Conservation (phyloP, 176 grass and related monocot species). For the Tuctoria greenei region DNA sequence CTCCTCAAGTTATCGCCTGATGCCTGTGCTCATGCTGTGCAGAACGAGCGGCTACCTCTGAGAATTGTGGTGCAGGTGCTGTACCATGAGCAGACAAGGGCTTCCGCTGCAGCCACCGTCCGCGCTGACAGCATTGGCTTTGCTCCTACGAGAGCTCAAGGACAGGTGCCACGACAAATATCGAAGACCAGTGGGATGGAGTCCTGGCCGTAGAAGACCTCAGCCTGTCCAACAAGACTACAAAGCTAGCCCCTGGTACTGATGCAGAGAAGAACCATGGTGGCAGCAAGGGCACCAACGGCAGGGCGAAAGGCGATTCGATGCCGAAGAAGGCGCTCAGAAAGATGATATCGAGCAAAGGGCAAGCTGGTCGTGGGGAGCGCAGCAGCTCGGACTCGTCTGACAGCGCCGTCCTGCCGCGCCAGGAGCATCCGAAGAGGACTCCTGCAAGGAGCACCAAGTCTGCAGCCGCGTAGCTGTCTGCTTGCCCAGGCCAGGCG, state of each 20-base stretch:
- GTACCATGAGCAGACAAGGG: conserved; percentile 78
- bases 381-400: conserved; percentile 76
- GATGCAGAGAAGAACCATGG: conserved; percentile 27
- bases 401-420: conserved; percentile 55
- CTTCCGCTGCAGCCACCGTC: conserved; percentile 54
- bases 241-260: conserved; percentile 22
- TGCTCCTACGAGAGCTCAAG: conserved; percentile 92
- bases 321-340: conserved; percentile 60
- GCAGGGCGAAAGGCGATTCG: conserved; percentile 46
- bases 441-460: conserved; percentile 49
- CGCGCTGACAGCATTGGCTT: conserved; percentile 59
- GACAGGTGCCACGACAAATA: conserved; percentile 81
- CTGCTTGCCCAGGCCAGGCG: too few relatives aligned
- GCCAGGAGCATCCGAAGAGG: conserved; percentile 51
- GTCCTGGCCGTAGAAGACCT: conserved; percentile 52
- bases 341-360: conserved; percentile 63
- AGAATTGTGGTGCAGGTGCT: conserved; percentile 86
- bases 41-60: conserved; percentile 92
- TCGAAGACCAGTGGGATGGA: conserved; percentile 80
- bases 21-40: conserved; percentile 70
- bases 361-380: conserved; percentile 42
- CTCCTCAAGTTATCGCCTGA: conserved; percentile 73
- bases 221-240: conserved; percentile 44
- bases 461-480: conserved; percentile 36
- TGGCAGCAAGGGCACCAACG: conserved; percentile 31